These are phyloP conservation scores for Rhizoclosmatium sp. DNA, from an alignment of 192 early-diverging fungal species.

Conservation along the genomic window DNA sequence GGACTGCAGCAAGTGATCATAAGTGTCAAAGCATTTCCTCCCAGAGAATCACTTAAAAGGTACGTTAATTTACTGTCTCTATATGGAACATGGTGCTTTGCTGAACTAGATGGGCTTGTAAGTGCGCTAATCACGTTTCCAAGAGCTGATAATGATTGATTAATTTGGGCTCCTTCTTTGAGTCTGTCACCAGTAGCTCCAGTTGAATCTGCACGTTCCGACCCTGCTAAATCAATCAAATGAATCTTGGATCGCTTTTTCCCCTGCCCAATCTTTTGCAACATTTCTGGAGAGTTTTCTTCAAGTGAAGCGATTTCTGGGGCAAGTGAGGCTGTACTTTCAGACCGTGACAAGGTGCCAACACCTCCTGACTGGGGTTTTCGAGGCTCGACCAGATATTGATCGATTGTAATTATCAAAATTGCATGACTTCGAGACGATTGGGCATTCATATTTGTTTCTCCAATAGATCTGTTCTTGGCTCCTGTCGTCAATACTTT, in stretches of 20 bases:
- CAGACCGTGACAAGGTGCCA: conserved; percentile 19
- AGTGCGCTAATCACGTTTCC: conserved; percentile 88
- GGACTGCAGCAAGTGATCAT: conserved; percentile 42
- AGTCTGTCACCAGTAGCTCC: conserved; percentile 83
- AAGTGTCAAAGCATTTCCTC: conserved; percentile 60
- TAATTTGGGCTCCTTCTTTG: conserved; percentile 85
- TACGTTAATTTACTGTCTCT: conserved; percentile 65
- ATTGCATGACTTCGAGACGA: conserved; percentile 78
- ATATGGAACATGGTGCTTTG: conserved; percentile 50
- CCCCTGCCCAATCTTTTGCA: conserved; percentile 35
- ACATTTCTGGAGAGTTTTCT: conserved; percentile 61
- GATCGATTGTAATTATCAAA: conserved; percentile 78
- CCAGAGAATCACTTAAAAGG: conserved; percentile 58
- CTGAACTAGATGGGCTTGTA: conserved; percentile 40
- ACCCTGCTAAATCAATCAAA: conserved; percentile 81
- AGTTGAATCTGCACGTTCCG: conserved; percentile 88
- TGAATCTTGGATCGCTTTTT: conserved; percentile 63
- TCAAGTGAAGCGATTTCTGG: conserved; percentile 44
- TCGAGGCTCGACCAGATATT: conserved; percentile 39
- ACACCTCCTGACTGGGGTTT: neutral
- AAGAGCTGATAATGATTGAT: conserved; percentile 78
- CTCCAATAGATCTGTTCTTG: conserved; percentile 45
- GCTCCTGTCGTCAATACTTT: conserved; percentile 46
- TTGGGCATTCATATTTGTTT: conserved; percentile 60
- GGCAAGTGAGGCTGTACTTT: conserved; percentile 6